Evolutionary conservation across 2,329 filamentous ascomycete species (phyloP), one percentile per base, ranked within the genome.

Genomic region (Venturiaceae sp.): DNA sequence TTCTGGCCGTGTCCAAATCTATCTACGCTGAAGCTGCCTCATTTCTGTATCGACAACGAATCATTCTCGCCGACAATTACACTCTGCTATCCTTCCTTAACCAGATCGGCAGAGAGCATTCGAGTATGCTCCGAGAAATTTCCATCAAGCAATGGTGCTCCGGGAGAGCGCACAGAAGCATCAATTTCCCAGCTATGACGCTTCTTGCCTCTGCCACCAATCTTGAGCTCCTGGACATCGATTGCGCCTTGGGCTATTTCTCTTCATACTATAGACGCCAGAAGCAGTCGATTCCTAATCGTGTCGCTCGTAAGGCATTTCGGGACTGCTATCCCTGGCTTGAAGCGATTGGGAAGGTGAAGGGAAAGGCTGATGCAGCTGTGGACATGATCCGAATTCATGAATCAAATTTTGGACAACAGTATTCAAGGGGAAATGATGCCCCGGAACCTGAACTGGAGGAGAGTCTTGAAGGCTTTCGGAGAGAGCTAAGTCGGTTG

Each of bases 271-370:
- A 28, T 28, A 46, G 57, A 23, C 55, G 23, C 16, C 11, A 9
- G 19, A 54, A 28, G 26, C 26, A 28, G 16, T 32, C n/a, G n/a
- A 36, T 36, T 9, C 33, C 47, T 3, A 21, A 26, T 14, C 5
- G 55, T 30, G 57, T 53, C 23, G 57, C 57, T 34, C 30, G 57
- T 32, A 53, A 58, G 28, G 36, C 52, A 4, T 58, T 37, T 19
- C 23, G 57, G 52, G 46, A 58, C 41, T 58, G 57, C 21, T 58
- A 58, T 36, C 57, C 57, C 23, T 58, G 39, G 32, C 34, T 58
- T 5, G 46, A 58, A 54, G 46, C 57, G 11, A 26, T 39, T 53
- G 57, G 57, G 14, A 53, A 19, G 21, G 47, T 34, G 23, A 58
- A 54, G 47, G 36, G 37, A 53, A 47, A 33, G 13, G 5, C 52